phyloP scores from a whole-genome alignment of 179 eudicot genomes.

The Nepenthes alata region DNA sequence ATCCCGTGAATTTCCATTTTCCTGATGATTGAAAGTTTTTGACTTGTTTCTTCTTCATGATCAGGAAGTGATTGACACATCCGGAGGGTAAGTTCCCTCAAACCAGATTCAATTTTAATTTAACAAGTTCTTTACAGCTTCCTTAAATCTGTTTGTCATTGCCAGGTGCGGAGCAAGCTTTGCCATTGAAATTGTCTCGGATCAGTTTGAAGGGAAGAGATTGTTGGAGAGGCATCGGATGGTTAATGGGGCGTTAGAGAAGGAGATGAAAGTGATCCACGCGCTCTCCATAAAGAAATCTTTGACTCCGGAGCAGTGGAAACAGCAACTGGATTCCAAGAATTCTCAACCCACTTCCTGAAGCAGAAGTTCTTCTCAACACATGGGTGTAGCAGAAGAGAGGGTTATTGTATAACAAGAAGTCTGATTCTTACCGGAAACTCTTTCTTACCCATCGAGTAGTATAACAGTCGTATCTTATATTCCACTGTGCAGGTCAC shows the following conservation, averaged over 20 bases:
- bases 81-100: conserved; percentile 68
- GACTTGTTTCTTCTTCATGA: conserved; percentile 1
- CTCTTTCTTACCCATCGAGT: no score
- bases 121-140: not conserved
- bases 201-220: conserved; percentile 75
- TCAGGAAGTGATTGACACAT: conserved; percentile 85
- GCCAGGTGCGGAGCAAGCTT: conserved; percentile 86
- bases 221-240: conserved; percentile 86
- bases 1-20: no score
- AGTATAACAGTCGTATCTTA: no score
- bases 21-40: not conserved
- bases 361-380: not conserved
- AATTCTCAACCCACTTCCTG: conserved; percentile 40
- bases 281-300: conserved; percentile 84
- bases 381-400: no score
- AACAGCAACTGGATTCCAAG: conserved; percentile 47
- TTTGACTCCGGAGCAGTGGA: conserved; percentile 80
- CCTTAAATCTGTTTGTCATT: not conserved
- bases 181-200: conserved; percentile 55
- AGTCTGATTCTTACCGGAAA: no score
- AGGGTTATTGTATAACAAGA: no score
- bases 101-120: not conserved
- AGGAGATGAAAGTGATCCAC: conserved; percentile 84
- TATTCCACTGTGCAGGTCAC: no score
- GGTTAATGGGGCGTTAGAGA: conserved; percentile 68